phyloP scores from a whole-genome alignment of 2,329 filamentous ascomycete genomes.

The Piedraia hortae region DNA sequence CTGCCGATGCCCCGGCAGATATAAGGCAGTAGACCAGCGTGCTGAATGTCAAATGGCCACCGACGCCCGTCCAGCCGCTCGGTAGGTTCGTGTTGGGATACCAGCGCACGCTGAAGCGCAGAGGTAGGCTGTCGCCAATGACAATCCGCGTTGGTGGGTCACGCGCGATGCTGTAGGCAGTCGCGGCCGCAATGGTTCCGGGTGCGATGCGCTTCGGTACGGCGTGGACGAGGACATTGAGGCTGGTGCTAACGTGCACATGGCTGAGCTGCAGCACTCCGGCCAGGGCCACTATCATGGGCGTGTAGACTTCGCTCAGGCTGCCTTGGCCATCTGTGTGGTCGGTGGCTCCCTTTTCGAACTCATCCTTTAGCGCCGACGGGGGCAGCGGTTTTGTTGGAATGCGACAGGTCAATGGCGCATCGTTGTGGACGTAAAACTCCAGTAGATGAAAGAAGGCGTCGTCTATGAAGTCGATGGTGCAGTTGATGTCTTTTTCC shows the following conservation, averaged over 20 bases:
- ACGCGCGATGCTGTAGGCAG: constrained; percentile 53
- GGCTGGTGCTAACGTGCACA: constrained; percentile 64
- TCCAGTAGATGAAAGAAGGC: constrained; percentile 72
- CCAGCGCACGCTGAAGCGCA: constrained; percentile 65
- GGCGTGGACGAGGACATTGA: constrained; percentile 67
- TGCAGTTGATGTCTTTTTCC: constrained; percentile 59
- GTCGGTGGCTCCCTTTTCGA: constrained; percentile 11
- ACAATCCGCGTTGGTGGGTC: constrained; percentile 36
- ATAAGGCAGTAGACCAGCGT: constrained; percentile 23
- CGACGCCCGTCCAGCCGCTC: constrained; percentile 23
- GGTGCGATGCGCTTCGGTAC: constrained; percentile 24
- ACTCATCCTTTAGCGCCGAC: constrained; percentile 12
- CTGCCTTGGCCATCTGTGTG: constrained; percentile 13
- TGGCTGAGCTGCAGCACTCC: constrained; percentile 74
- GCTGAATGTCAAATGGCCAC: constrained; percentile 23
- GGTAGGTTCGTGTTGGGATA: constrained; percentile 49
- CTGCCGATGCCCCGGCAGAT: constrained; percentile 20
- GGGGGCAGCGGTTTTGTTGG: constrained; percentile 40
- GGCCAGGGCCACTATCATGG: constrained; percentile 64
- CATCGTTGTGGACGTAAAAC: constrained; percentile 95
- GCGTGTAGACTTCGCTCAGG: constrained; percentile 32
- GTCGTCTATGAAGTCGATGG: constrained; percentile 47
- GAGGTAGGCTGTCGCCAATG: constrained; percentile 59
- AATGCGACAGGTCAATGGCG: constrained; percentile 71
- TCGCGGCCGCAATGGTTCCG: constrained; percentile 63